Base-by-base conservation (phyloP, 2,329 filamentous ascomycete species). In the Sordariomycetes sp. region DNA sequence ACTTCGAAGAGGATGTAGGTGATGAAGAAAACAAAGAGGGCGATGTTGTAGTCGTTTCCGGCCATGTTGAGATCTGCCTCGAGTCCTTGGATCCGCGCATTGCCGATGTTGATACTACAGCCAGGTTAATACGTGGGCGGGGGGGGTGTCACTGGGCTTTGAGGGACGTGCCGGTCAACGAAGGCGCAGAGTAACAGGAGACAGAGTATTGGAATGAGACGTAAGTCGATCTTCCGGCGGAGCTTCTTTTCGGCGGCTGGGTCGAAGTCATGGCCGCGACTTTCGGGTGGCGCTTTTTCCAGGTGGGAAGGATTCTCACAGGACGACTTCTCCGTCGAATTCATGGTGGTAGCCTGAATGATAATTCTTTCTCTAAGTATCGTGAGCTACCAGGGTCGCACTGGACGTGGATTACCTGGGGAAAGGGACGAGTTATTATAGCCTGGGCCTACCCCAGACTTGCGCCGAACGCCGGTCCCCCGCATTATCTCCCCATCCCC, bases 181-280 rank as follows among this genome's bases (percentile, higher is more conserved):
- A 91, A 92, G 63, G 84, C 87, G 63, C 91, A 83, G 16, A 91
- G 76, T 67, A 93, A 93, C 18, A 88, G 70, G 7, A 81, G 68
- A 81, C 88, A 87, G 8, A 88, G 75, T 22, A 88, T 73, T 2
- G 86, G 86, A 16, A 89, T 77, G 28, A 89, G 76, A 65, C 80
- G 76, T 16, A 76, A 60, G 67, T 89, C 87, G 35, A 89, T 70
- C 69, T 87, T 89, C 58, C 81, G 75, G 51, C 88, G 74, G 24
- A 89, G 74, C 62, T 76, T 78, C 63, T 73, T 76, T 70, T 88
- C 76, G n/a, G 69, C 64, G 3, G 62, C 60, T 22, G n/a, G 52
- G 52, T 53, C 52, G 12, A 53, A 24, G 7, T 53, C 52, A 24
- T 53, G 24, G n/a, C 20, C 10, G 22, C 28, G 52, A 34, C 7